Percentiles rank a stretch among this genome's conserved stretches.
Conservation (phyloP, 805 yeast genomes). For the Barnettozyma populi region DNA sequence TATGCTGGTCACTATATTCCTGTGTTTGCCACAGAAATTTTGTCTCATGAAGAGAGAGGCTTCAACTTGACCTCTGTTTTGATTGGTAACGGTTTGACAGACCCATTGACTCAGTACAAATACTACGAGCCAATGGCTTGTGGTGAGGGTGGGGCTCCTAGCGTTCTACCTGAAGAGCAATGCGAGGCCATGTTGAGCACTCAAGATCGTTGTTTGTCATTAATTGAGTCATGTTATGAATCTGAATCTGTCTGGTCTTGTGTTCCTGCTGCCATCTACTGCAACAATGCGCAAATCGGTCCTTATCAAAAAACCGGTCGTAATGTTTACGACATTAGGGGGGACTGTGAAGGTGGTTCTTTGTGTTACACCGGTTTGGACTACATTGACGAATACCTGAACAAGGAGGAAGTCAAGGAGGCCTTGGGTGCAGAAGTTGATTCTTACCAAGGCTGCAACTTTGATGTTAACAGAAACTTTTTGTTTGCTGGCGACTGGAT, state of each 20-base stretch:
- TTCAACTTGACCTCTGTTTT: conserved; percentile 70
- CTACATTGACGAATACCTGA: conserved; percentile 74
- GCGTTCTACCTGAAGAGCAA: conserved; percentile 72
- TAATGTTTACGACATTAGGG: conserved; percentile 88
- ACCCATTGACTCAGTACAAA: conserved; percentile 72
- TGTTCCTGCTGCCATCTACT: conserved; percentile 86
- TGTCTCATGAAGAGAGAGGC: conserved; percentile 53
- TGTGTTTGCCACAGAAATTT: conserved; percentile 74
- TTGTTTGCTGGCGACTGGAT: conserved; percentile 86
- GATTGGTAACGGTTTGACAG: conserved; percentile 90
- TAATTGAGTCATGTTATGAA: conserved; percentile 75
- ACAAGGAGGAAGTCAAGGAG: conserved; percentile 65
- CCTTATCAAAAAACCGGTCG: conserved; percentile 82
- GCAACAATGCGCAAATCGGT: conserved; percentile 77
- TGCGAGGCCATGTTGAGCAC: conserved; percentile 66
- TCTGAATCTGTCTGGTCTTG: conserved; percentile 75
- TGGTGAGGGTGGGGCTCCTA: conserved; percentile 81
- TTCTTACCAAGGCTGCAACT: conserved; percentile 67
- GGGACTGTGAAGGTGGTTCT: conserved; percentile 61
- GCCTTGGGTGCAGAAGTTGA: conserved; percentile 92
- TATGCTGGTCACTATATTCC: conserved; percentile 96
- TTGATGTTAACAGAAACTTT: conserved; percentile 74
- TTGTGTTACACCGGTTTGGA: conserved; percentile 79
- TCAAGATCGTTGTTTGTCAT: conserved; percentile 70
- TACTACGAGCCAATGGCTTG: conserved; percentile 92